Conservation (phyloP, 441 rosid genomes). For the Monsonia emarginata region DNA sequence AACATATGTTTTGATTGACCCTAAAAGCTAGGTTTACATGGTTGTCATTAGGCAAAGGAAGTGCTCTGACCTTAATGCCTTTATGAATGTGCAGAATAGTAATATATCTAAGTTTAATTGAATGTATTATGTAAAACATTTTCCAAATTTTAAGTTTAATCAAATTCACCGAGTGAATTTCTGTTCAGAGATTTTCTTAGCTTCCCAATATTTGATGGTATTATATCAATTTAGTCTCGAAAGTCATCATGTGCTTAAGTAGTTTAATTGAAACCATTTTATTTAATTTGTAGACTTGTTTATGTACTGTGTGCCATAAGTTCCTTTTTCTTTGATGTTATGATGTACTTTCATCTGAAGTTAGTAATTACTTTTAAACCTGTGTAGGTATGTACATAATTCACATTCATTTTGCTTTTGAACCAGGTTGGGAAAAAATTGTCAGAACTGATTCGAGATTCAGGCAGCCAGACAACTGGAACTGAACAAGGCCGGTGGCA, state of each 20-base stretch:
- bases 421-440: slow-evolving; percentile 98
- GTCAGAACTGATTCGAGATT: slow-evolving; percentile 88
- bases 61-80: background rate
- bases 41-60: background rate
- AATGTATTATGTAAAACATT: background rate
- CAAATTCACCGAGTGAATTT: background rate
- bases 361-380: background rate
- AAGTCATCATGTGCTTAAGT: background rate
- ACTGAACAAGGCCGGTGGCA: slow-evolving; percentile 92
- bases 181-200: background rate
- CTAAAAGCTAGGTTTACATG: no score
- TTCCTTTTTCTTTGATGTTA: background rate
- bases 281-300: background rate
- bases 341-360: background rate
- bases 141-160: background rate
- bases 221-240: background rate
- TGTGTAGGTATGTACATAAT: background rate
- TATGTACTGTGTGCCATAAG: background rate
- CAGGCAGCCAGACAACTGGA: slow-evolving; percentile 75
- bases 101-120: background rate
- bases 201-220: background rate
- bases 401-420: slow-evolving; percentile 19
- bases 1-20: background rate
- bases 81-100: background rate
- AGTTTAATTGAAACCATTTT: background rate